Evolutionary conservation across 1,284 basidiomycete genomes (phyloP), one percentile per base, ranked within the genome.

Genomic region (Cryptococcus sp.): DNA sequence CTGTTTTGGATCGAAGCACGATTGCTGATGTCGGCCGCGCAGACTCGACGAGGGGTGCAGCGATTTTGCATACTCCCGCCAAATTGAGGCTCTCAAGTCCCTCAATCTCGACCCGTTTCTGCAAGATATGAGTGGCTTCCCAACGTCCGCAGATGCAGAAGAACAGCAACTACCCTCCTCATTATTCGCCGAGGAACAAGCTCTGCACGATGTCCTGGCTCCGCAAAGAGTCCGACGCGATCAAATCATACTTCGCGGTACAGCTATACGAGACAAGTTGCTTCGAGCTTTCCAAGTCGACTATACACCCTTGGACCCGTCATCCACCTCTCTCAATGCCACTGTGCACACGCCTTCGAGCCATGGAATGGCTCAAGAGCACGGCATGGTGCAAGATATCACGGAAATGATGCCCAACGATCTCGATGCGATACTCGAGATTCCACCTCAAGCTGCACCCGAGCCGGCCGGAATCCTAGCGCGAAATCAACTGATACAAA

Each of bases 1-100:
- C 51, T 45, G 16, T 45, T 31, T 52, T 5, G 10, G 22, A 45
- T 20, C 27, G 8, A 5, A 22, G 19, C 17, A 42, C 17, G 15
- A 15, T 13, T 19, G n/a, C 41, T n/a, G 31, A 35, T 35, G 31
- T 35, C 31, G 31, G 31, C 13, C 8, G 31, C 31, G 54, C 69
- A 84, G 84, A 57, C 72, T 94, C 44, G 91, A 94, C 69, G 75
- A 91, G 3, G 88, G 87, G 1, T 81, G 81, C 38, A 86, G 85
- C 41, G 86, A 87, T 66, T 82, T 89, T 53, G 82, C 86, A 10
- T 87, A 85, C 61, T 81, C 86, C 45, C 84, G 88, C 47, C 91
- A 91, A 84, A 82, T 84, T 19, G 76, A 81, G 1, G 91, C 92
- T 5, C 82, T 94, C 20, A 70, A 78, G 13, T 73, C 81, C 16